Percentiles rank a stretch among this genome's conserved stretches.
Evolutionary conservation across 139 green algal species (phyloP).

Genomic region (Diplosphaera chodatii): DNA sequence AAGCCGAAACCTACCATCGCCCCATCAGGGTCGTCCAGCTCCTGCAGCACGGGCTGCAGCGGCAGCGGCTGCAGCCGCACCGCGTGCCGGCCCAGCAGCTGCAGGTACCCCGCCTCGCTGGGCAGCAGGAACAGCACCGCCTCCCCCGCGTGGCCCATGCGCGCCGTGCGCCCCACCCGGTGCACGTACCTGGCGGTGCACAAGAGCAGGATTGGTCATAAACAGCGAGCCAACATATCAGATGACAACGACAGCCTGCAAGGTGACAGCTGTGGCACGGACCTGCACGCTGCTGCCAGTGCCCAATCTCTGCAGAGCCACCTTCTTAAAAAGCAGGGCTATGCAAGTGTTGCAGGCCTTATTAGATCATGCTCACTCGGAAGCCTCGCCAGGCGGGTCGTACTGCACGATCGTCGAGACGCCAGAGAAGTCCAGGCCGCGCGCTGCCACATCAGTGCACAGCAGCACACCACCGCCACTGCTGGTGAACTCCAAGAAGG

Average conservation of each 20-base stretch:
- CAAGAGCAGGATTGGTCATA: neutral
- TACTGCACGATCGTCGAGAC: slow-evolving; percentile 90
- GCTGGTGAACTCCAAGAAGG: slow-evolving; percentile 64
- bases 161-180: slow-evolving; percentile 81
- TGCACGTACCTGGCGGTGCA: slow-evolving; percentile 58
- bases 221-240: too few species aligned
- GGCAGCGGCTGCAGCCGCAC: slow-evolving; percentile 24
- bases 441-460: slow-evolving; percentile 80
- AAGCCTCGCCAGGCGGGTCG: slow-evolving; percentile 76
- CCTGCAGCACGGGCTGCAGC: slow-evolving; percentile 16
- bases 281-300: too few species aligned
- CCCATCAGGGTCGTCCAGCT: neutral
- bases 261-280: too few species aligned
- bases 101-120: slow-evolving; percentile 70
- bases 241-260: too few species aligned
- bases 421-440: slow-evolving; percentile 87
- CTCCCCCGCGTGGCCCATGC: slow-evolving; percentile 75
- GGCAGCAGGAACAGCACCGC: slow-evolving; percentile 83
- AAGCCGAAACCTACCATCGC: neutral
- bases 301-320: too few species aligned
- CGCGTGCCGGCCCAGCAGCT: slow-evolving; percentile 49
- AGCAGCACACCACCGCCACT: slow-evolving; percentile 57
- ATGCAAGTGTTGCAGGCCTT: too few species aligned
- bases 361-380: slow-evolving; percentile 58
- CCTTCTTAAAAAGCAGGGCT: too few species aligned